Conservation (phyloP, 345 rosid genomes). For the Melaleuca quinquenervia region DNA sequence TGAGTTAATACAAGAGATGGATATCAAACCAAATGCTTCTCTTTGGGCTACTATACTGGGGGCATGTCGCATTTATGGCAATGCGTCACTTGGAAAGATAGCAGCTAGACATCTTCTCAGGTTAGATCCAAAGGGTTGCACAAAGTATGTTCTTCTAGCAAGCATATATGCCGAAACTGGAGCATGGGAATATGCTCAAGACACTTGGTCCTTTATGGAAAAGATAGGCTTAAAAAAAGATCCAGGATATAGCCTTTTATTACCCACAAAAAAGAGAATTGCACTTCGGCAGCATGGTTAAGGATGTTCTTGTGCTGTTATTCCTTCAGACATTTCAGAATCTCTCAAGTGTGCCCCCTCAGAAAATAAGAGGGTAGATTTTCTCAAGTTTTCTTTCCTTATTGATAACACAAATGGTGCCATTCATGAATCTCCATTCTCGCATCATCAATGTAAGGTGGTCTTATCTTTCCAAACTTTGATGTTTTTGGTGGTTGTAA, state of each 20-base stretch:
- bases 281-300: conserved; percentile 9
- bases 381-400: neutral
- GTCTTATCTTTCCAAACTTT: neutral
- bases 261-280: conserved; percentile 10
- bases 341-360: too few relatives aligned
- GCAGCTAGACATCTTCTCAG: conserved; percentile 37
- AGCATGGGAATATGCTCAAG: conserved; percentile 35
- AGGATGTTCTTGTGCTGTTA: neutral
- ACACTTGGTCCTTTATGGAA: conserved; percentile 34
- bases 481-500: neutral
- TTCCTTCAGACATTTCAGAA: neutral
- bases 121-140: conserved; percentile 40
- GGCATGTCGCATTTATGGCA: conserved; percentile 42
- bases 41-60: conserved; percentile 60
- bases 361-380: neutral
- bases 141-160: conserved; percentile 47
- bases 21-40: conserved; percentile 36
- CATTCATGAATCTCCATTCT: neutral
- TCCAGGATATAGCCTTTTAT: conserved; percentile 51
- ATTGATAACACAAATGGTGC: neutral
- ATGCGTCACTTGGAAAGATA: conserved; percentile 28
- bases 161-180: conserved; percentile 48
- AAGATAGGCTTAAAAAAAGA: conserved; percentile 33
- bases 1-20: conserved; percentile 23
- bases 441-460: neutral